Evolutionary conservation across 805 yeast genomes (phyloP).

Genomic region (Candida hispaniensis): DNA sequence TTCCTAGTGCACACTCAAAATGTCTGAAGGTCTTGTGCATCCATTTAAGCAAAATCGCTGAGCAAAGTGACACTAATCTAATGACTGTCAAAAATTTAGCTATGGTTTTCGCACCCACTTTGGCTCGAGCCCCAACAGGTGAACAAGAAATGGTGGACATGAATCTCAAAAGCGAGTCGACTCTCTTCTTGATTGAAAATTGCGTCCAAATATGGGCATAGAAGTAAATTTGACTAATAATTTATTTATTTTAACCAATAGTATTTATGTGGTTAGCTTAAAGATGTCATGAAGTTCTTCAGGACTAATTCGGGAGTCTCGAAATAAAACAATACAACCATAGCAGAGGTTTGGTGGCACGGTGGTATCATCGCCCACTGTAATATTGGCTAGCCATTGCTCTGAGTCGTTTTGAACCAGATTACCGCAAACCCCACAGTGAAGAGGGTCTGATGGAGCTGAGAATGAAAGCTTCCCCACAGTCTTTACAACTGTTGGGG

Average conservation of each 20-base stretch:
- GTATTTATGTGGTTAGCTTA: too few relatives aligned
- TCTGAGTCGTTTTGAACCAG: constrained; percentile 5
- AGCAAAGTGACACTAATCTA: constrained; percentile 46
- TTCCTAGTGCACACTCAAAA: constrained; percentile 60
- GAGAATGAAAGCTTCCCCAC: constrained; percentile 50
- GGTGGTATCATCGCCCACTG: constrained; percentile 1
- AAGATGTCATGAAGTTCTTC: too few relatives aligned
- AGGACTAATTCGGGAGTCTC: too few relatives aligned
- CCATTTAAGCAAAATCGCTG: constrained; percentile 56
- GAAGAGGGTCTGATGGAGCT: constrained; percentile 6
- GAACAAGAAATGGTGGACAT: constrained; percentile 78
- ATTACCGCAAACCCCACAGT: too few relatives aligned
- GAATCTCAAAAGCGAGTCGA: constrained; percentile 64
- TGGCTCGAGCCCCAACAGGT: constrained; percentile 68
- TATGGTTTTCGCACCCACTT: constrained; percentile 90
- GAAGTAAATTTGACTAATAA: too few relatives aligned
- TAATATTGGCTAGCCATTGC: constrained; percentile 9
- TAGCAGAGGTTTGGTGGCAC: constrained; percentile 9
- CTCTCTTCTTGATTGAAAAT: constrained; percentile 50
- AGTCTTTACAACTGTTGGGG: constrained; percentile 84
- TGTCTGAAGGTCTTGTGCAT: constrained; percentile 46
- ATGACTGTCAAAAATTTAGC: constrained; percentile 79
- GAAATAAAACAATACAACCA: constrained; percentile 7
- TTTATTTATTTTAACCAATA: too few relatives aligned
- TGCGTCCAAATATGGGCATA: constrained; percentile 17